Percentiles rank a stretch among this genome's conserved stretches.
phyloP scores from a whole-genome alignment of 106 monocot genomes.

The Triglochin maritima region DNA sequence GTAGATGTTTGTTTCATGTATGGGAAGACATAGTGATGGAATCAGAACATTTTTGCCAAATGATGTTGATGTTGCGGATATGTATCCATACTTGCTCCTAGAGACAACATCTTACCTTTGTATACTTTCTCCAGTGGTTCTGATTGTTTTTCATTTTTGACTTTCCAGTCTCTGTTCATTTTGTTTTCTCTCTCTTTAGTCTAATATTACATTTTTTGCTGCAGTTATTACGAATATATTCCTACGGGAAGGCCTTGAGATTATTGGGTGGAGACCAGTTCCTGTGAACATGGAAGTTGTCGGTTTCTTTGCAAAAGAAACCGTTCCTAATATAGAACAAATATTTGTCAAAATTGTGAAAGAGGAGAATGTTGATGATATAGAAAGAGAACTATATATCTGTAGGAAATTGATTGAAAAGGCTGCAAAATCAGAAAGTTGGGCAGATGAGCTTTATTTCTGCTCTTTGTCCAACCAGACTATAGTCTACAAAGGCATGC shows the following conservation, averaged over 20 bases:
- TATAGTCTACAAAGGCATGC: constrained; percentile 97
- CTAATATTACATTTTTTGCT: constrained; percentile 4
- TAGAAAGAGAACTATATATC: constrained; percentile 93
- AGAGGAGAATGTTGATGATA: constrained; percentile 77
- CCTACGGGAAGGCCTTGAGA: constrained; percentile 77
- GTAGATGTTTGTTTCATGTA: no score
- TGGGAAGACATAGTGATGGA: no score
- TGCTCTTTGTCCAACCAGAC: constrained; percentile 91
- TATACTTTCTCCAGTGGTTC: not conserved
- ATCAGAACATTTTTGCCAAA: no score
- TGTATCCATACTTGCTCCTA: no score
- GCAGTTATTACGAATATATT: constrained; percentile 66
- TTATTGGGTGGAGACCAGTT: constrained; percentile 93
- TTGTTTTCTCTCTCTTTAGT: not conserved
- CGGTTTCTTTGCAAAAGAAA: constrained; percentile 82
- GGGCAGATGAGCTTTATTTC: constrained; percentile 85
- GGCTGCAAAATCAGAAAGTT: constrained; percentile 40
- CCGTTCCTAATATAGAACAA: constrained; percentile 90
- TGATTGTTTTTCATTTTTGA: not conserved
- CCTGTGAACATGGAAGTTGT: constrained; percentile 71
- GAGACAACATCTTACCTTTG: not conserved
- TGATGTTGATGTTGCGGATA: no score
- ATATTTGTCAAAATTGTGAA: constrained; percentile 74
- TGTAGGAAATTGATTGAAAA: constrained; percentile 77
- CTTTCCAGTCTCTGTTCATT: not conserved